Evolutionary conservation across 805 yeast species (phyloP), one percentile per base, ranked within the genome.

Genomic region (Barnettozyma sucrosica): DNA sequence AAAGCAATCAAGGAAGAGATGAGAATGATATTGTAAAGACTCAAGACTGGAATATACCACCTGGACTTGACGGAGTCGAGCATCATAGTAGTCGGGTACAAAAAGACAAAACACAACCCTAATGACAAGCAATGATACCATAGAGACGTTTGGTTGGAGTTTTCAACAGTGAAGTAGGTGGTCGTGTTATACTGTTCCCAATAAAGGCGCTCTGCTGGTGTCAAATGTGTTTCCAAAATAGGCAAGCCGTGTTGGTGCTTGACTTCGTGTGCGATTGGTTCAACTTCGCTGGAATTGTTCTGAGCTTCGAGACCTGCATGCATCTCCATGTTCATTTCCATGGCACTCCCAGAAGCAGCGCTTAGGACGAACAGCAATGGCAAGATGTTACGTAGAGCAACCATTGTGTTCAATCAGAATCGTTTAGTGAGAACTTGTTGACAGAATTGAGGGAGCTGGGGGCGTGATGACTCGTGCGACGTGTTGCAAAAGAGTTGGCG

Each of bases 111-210:
- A 1, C 83, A 64, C 0, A 69, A 9, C 3, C 71, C 44, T 13
- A 77, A 61, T 4, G 78, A 62, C 3, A 62, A 55, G 9, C 80
- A 66, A 58, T 89, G 97, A 36, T 70, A 55, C 52, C 71, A 70
- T 25, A 89, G 66, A 1, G 81, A 74, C 13, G 70, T 49, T 48
- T 79, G 75, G 53, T 74, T 73, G 4, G 79, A 73, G 2, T 75
- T 55, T 0, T 72, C 74, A 11, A 77, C 59, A 7, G 77, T 80
- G 66, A 87, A 80, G 63, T 75, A 89, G 3, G 88, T 81, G 2
- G 92, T 83, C 13, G 95, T 80, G 59, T 85, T 80, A 66, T 89
- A 90, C 23, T 66, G 62, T 43, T 80, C 81, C 97, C 97, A 90
- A 65, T 76, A 90, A 24, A 73, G 62, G 47, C 80, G 69, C 64